Base-by-base conservation (phyloP, 768 basidiomycete genomes). In the Crassisporium funariophilum region DNA sequence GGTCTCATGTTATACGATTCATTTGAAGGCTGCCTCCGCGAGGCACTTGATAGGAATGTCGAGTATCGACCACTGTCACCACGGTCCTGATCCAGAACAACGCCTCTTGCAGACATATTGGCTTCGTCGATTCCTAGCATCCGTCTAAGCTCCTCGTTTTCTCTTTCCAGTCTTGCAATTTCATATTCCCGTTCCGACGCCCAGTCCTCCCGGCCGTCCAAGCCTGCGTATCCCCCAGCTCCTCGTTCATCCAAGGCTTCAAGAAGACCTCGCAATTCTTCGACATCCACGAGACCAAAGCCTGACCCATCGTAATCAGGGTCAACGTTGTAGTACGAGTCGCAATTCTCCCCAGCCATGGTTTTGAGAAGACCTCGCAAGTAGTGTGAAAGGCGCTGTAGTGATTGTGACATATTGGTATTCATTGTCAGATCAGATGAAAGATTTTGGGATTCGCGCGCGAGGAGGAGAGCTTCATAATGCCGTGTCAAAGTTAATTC, bases 401-500 rank as follows among this genome's bases (percentile, higher is more conserved):
- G 73, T 34, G 87, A 80, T n/a, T 76, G 67, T 1, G 81, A 72
- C 23, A 83, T 75, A 54, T 83, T 79, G 1, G 82, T 75, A 42
- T 82, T 78, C 29, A 75, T 71, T 24, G 78, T 70, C 16, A 86
- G 73, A 61, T 86, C 82, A 31, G 72, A 65, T 44, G 80, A 76
- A 44, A 77, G 65, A 34, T 66, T 70, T 22, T 83, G 79, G 12
- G 74, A 75, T 54, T 86, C 86, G 35, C 81, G 84, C 2, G 82
- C 69, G 21, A 79, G 71, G 22, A 98, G 79, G 8, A 98, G 77
- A 9, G 76, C 70, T 61, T 98, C 94, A 66, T 98, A 98, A 62
- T 98, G 94, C 40, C 86, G 83, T 41, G 88, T 88, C 11, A 98
- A 71, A 0, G 87, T 88, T 8, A 87, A 74, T 58, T 97, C 91